A percentile compares a stretch with the other conserved stretches of the same genome.
Evolutionary conservation across 352 stramenopile species (phyloP).

Genomic region (Pythium brachiatum): DNA sequence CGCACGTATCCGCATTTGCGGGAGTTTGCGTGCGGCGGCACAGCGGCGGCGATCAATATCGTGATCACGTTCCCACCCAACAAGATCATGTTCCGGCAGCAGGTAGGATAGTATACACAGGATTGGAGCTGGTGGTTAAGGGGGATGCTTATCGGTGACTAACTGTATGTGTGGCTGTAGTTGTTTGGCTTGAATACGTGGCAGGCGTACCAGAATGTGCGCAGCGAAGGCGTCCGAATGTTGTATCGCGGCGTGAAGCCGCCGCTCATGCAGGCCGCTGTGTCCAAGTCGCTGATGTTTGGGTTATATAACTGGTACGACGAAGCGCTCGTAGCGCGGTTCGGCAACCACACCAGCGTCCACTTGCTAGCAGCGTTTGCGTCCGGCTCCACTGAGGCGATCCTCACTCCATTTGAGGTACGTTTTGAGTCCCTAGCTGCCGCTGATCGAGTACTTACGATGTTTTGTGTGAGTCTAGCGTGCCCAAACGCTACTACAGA

Average conservation of each 20-base stretch:
- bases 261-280: slow-evolving; percentile 77
- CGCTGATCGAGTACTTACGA: neutral
- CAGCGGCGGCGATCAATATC: slow-evolving; percentile 85
- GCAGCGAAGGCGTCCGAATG: slow-evolving; percentile 54
- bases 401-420: slow-evolving; percentile 86
- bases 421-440: neutral
- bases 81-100: slow-evolving; percentile 91
- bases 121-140: too few relatives aligned
- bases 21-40: slow-evolving; percentile 80
- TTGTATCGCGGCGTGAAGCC: slow-evolving; percentile 85
- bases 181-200: slow-evolving; percentile 71
- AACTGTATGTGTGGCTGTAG: slow-evolving; percentile 46
- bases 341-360: slow-evolving; percentile 41
- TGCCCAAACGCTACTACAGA: slow-evolving; percentile 84
- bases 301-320: slow-evolving; percentile 88
- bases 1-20: slow-evolving; percentile 58
- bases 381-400: slow-evolving; percentile 77
- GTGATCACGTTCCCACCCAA: slow-evolving; percentile 85
- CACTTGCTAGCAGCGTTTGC: slow-evolving; percentile 61
- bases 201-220: slow-evolving; percentile 71
- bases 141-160: too few relatives aligned
- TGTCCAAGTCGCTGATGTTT: slow-evolving; percentile 91
- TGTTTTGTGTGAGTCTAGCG: slow-evolving; percentile 33
- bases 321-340: slow-evolving; percentile 42
- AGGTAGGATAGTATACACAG: too few relatives aligned